Base-by-base conservation (phyloP, 2,329 filamentous ascomycete genomes). In the Talaromyces verruculosus region DNA sequence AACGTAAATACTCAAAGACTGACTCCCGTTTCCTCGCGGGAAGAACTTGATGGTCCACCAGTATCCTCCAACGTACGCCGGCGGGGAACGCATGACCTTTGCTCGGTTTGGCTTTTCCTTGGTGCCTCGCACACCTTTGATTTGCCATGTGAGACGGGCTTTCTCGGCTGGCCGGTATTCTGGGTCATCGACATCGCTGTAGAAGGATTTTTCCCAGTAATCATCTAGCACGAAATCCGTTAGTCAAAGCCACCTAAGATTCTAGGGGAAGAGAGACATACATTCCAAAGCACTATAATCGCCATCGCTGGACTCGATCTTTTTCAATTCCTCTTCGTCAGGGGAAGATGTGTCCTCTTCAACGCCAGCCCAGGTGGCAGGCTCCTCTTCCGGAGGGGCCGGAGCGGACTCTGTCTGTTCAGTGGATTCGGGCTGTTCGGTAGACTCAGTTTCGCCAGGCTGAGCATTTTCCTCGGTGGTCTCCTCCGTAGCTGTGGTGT, bases 11-110 rank as follows among this genome's bases (percentile, higher is more conserved):
- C 86, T 88, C 62, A 88, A 73, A 37, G 84, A 84, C 45, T 84
- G 82, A 2, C 84, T 83, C 68, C 84, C 83, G 71, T 88, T 87
- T 22, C 87, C 87, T 53, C 82, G 82, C 2, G 87, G 87, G 69
- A 86, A 88, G 72, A 88, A 86, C 73, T 89, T 89, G 78, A 89
- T 85, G 64, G 84, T 86, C 87, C 87, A 89, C 72, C 88, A 86
- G 67, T 85, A 83, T 22, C 85, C 86, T 22, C 85, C 87, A 65
- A 89, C 79, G 30, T 76, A 82, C 11, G 86, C 83, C 5, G 81
- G 72, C 0, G 82, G 84, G 5, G 87, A 89, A 35, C 83, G 83
- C 82, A 88, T 86, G 68, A 88, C 78, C 47, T 83, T 80, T 43
- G 84, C 82, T 49, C 82, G 82, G 71, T 88, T 88, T 2, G 86